These are phyloP conservation scores for Arxiozyma heterogenica DNA, from an alignment of 1,139 yeast species.

Conservation along the genomic window DNA sequence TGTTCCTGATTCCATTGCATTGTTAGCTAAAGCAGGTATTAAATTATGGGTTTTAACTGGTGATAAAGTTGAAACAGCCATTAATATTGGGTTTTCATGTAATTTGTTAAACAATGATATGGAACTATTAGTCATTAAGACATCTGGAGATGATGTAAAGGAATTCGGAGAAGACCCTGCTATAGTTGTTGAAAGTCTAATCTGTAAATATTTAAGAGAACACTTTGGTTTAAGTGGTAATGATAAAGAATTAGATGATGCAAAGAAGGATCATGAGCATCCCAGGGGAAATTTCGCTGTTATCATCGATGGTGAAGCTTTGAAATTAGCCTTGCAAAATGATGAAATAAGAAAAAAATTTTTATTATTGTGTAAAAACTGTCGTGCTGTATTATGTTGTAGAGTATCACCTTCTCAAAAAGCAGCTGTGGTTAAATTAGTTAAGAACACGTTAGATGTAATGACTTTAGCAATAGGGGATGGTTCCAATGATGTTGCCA, in stretches of 20 bases:
- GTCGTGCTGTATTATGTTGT: slow-evolving; percentile 89
- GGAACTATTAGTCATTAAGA: slow-evolving; percentile 68
- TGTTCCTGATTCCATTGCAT: slow-evolving; percentile 86
- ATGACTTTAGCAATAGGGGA: slow-evolving; percentile 95
- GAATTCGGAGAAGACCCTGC: slow-evolving; percentile 28
- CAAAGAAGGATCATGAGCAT: slow-evolving; percentile 63
- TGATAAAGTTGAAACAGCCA: slow-evolving; percentile 96
- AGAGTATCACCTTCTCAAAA: slow-evolving; percentile 97
- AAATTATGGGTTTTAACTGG: slow-evolving; percentile 97
- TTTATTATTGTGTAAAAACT: slow-evolving; percentile 78
- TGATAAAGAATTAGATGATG: slow-evolving; percentile 45
- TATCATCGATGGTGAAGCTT: slow-evolving; percentile 87
- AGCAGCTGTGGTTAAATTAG: slow-evolving; percentile 90
- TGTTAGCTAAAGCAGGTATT: slow-evolving; percentile 82
- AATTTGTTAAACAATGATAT: slow-evolving; percentile 77
- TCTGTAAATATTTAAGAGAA: slow-evolving; percentile 51
- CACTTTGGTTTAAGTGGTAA: slow-evolving; percentile 61
- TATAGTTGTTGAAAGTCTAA: slow-evolving; percentile 44
- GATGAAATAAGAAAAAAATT: slow-evolving; percentile 56
- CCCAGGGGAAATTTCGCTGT: slow-evolving; percentile 75
- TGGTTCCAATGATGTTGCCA: slow-evolving; percentile 97
- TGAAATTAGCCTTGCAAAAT: slow-evolving; percentile 59
- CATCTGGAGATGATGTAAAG: slow-evolving; percentile 39
- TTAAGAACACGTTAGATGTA: slow-evolving; percentile 68
- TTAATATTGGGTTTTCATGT: slow-evolving; percentile 94